A percentile compares a stretch with the other conserved stretches of the same genome.
Evolutionary conservation across 1,139 yeast species (phyloP).

Genomic region (Magnusiomyces paraingens): DNA sequence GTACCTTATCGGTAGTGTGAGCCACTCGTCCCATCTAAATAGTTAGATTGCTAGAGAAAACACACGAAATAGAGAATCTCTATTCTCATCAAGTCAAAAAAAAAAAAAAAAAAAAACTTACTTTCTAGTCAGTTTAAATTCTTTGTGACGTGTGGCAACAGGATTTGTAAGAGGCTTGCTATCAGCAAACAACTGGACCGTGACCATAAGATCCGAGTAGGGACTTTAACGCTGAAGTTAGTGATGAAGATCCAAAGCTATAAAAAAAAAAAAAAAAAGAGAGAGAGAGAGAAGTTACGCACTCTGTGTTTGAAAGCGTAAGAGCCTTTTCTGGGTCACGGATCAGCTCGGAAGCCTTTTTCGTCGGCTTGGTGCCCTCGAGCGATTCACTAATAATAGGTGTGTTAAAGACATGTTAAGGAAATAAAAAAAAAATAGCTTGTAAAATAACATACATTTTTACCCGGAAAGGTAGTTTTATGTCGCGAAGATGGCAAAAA

Average conservation of each 20-base stretch:
- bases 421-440: constrained; percentile 22
- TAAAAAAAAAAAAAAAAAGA: neutral
- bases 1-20: constrained; percentile 63
- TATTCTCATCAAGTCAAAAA: neutral
- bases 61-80: neutral
- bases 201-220: constrained; percentile 56
- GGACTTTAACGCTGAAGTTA: constrained; percentile 24
- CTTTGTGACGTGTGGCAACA: constrained; percentile 56
- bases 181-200: constrained; percentile 55
- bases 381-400: constrained; percentile 8
- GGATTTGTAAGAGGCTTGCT: constrained; percentile 62
- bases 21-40: constrained; percentile 50
- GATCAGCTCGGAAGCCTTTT: constrained; percentile 49
- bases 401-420: constrained; percentile 24
- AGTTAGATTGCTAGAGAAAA: constrained; percentile 17
- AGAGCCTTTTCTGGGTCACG: constrained; percentile 41
- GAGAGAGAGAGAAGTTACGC: neutral
- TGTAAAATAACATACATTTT: constrained; percentile 32
- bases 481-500: constrained; percentile 71
- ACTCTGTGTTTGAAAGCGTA: constrained; percentile 21
- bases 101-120: neutral
- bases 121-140: constrained; percentile 42
- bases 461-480: constrained; percentile 49
- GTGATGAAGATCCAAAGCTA: neutral
- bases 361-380: constrained; percentile 44